Evolutionary conservation across 345 rosid genomes (phyloP).

Genomic region (Populus davidiana): DNA sequence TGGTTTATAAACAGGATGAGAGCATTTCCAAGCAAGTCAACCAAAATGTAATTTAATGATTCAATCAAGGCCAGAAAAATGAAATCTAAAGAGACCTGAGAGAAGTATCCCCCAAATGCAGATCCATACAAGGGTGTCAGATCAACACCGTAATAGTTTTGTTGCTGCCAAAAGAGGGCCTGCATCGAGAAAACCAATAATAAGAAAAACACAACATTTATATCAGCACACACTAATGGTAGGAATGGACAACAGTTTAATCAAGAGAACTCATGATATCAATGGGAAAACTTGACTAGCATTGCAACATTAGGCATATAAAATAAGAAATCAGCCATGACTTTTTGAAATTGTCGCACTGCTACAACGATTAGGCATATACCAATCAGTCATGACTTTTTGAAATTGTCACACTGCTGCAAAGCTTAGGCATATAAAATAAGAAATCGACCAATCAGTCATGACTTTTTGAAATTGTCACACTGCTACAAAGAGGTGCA

Average conservation of each 20-base stretch:
- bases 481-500: background rate
- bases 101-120: conserved; percentile 89
- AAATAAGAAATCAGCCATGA: background rate
- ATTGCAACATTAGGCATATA: background rate
- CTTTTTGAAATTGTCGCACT: background rate
- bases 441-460: background rate
- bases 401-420: no score
- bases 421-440: background rate
- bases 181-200: conserved; percentile 22
- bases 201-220: background rate
- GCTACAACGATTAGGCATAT: background rate
- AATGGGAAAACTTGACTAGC: background rate
- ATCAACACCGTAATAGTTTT: conserved; percentile 84
- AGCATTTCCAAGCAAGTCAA: background rate
- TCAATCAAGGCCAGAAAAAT: background rate
- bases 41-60: background rate
- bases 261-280: background rate
- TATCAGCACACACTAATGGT: background rate
- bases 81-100: conserved; percentile 62
- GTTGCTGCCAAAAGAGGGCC: conserved; percentile 99
- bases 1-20: background rate
- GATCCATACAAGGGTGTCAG: conserved; percentile 73
- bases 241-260: background rate
- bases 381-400: background rate
- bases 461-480: background rate